Evolutionary conservation across 1,284 basidiomycete genomes (phyloP).

Genomic region (Sphagnurus paluster): DNA sequence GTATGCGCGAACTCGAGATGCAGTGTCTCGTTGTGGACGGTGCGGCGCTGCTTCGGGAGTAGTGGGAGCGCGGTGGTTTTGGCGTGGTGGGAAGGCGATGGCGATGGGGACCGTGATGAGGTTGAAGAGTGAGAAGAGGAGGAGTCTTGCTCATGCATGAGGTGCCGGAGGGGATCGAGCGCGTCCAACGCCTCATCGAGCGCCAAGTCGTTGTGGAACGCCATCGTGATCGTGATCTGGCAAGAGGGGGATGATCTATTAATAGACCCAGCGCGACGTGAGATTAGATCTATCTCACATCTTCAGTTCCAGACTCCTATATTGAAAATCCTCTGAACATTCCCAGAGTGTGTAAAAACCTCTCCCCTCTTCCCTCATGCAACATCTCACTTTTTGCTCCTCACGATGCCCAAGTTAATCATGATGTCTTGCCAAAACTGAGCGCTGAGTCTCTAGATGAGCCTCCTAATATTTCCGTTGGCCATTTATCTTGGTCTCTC

Average conservation of each 20-base stretch:
- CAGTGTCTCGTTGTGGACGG: constrained; percentile 48
- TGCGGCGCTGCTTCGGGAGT: constrained; percentile 59
- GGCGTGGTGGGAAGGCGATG: not conserved
- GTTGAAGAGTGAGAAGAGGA: constrained; percentile 18
- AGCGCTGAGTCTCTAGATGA: no score
- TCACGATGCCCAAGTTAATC: no score
- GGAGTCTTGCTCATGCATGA: constrained; percentile 36
- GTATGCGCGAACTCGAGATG: constrained; percentile 45
- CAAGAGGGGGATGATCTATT: not conserved
- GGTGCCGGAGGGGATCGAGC: constrained; percentile 64
- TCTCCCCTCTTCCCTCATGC: no score
- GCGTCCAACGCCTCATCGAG: constrained; percentile 57
- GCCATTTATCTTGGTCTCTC: no score
- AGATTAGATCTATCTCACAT: not conserved
- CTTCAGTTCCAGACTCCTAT: constrained; percentile 1
- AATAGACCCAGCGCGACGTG: no score
- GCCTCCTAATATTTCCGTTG: no score
- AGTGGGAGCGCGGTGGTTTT: constrained; percentile 33
- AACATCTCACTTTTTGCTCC: no score
- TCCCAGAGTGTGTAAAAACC: no score
- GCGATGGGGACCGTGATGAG: not conserved
- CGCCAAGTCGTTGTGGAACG: constrained; percentile 28
- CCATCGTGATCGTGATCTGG: constrained; percentile 5
- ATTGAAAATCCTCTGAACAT: no score
- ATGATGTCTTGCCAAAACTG: no score